Evolutionary conservation across 345 rosid species (phyloP).

Genomic region (Nasturtium officinale): DNA sequence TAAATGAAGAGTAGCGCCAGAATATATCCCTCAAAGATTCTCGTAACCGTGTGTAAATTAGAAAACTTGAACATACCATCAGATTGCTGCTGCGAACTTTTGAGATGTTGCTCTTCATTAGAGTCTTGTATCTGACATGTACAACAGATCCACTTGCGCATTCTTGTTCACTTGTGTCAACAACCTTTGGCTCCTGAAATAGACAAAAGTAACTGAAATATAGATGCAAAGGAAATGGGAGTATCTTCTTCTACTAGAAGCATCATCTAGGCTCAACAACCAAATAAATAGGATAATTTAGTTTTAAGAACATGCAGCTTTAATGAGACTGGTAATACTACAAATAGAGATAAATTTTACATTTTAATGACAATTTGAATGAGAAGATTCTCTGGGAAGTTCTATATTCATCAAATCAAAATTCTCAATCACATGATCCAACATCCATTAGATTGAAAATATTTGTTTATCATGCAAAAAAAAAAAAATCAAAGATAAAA

Average conservation of each 20-base stretch:
- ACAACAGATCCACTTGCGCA: constrained; percentile 97
- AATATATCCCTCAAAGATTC: background rate
- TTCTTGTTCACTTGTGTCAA: constrained; percentile 60
- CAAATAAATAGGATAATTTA: background rate
- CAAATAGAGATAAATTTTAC: background rate
- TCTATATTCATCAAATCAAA: constrained; percentile 7
- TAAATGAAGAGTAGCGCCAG: background rate
- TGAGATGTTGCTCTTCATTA: constrained; percentile 61
- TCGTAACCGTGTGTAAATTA: background rate
- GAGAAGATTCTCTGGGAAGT: constrained; percentile 11
- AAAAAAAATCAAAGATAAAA: background rate
- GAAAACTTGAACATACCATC: constrained; percentile 57
- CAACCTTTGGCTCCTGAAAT: constrained; percentile 34
- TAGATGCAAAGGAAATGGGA: background rate
- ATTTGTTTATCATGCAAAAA: constrained; percentile 22
- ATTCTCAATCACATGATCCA: constrained; percentile 19
- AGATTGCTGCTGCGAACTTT: constrained; percentile 56
- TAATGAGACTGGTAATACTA: background rate
- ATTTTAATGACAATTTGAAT: background rate
- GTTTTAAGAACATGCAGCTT: constrained; percentile 2
- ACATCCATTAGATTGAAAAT: background rate
- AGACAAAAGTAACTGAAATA: background rate
- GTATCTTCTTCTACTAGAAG: background rate
- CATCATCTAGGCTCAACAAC: background rate
- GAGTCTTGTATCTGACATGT: constrained; percentile 82